A percentile compares a stretch with the other conserved stretches of the same genome.
These are phyloP conservation scores for Aspergillus viridinutans DNA, from an alignment of 2,329 filamentous ascomycete genomes.

Conservation along the genomic window DNA sequence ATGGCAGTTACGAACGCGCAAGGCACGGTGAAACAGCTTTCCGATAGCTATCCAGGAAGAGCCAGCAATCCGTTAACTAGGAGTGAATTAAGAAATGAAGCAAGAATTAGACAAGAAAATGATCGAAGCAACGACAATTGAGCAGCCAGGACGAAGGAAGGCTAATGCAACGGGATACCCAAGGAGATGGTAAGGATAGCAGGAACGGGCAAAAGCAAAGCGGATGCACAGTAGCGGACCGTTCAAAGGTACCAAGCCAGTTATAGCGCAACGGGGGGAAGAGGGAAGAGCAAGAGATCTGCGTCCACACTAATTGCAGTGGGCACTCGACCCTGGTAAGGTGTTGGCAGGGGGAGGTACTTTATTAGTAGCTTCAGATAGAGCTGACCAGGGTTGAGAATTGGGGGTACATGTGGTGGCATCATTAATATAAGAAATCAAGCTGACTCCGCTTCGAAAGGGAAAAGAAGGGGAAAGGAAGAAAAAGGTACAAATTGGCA, in stretches of 20 bases:
- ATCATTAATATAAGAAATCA: background rate
- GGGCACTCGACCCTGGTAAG: constrained; percentile 4
- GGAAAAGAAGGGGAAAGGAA: constrained; percentile 2
- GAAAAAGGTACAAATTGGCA: background rate
- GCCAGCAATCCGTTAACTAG: background rate
- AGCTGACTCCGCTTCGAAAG: background rate
- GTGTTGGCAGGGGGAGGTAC: background rate
- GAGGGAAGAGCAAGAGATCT: background rate
- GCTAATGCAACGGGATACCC: constrained; percentile 9
- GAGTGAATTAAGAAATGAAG: background rate
- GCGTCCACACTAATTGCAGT: background rate
- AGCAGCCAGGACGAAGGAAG: constrained; percentile 1
- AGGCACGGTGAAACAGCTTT: background rate
- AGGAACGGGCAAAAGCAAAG: constrained; percentile 3
- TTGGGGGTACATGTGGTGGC: background rate
- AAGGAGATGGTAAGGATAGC: constrained; percentile 12
- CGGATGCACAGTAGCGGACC: background rate
- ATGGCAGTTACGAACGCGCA: background rate
- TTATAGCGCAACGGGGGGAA: background rate
- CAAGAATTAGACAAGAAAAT: background rate
- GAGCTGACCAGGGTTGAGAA: background rate
- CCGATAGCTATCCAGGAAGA: background rate
- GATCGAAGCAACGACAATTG: background rate
- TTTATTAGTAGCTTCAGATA: background rate
- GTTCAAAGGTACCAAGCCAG: background rate